Evolutionary conservation across 2,329 filamentous ascomycete species (phyloP), one percentile per base, ranked within the genome.

Genomic region (Cryphonectria carpinicola): DNA sequence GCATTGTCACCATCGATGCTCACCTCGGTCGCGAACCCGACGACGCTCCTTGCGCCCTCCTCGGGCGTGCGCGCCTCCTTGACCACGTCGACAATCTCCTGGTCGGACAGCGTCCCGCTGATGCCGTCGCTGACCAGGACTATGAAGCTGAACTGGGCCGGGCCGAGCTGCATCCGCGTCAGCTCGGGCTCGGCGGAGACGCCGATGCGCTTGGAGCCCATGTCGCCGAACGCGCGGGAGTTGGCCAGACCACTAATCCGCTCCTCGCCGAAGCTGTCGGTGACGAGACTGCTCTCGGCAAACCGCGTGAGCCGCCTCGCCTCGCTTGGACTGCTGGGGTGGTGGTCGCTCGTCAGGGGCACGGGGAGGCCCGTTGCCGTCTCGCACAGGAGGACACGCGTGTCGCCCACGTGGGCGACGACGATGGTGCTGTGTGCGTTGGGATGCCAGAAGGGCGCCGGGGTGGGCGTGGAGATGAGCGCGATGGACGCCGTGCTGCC

Each of bases 261-360:
- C 82, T 98, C 95, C 82, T 99, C 96, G 78, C 96, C 96, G 80
- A 99, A 99, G 46, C 93, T 97, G 82, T 99, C 96, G 0, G 95
- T 96, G 25, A 97, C 92, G 79, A 98, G 95, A 3, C 92, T 87
- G 68, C 64, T 62, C 37, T 85, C 91, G 41, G 92, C 89, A 49
- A 95, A 98, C 65, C 95, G 91, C 61, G 95, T 92, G 35, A 99
- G 87, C 10, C 96, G 89, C 58, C 89, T 90, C 13, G 92, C 91
- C 83, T 99, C 96, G 69, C 90, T 86, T 0, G 96, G 96, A 5
- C 92, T 89, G n/a, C 90, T 93, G 0, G 96, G 95, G 79, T 97
- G 96, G 81, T 99, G 96, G 79, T 97, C 94, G 28, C 92, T 93
- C 0, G 96, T 98, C 52, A 97, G 80, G 0, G 95, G 92, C 2